phyloP scores from a whole-genome alignment of 495 filamentous ascomycete genomes.

The Apodospora peruviana region DNA sequence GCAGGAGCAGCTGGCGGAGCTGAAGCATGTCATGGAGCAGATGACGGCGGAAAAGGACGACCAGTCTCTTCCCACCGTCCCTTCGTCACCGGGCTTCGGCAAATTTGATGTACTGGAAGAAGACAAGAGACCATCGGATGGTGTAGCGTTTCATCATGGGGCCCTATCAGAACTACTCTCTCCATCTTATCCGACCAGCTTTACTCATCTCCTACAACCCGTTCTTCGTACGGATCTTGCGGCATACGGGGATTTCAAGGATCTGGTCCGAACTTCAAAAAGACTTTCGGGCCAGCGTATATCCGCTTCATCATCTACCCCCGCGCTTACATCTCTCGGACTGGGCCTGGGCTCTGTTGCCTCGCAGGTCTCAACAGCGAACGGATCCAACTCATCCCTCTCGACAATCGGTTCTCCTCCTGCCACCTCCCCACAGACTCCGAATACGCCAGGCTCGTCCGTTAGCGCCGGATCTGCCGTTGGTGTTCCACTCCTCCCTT shows the following conservation, averaged over 20 bases:
- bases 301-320: slow-evolving; percentile 6
- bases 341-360: slow-evolving; percentile 38
- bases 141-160: slow-evolving; percentile 27
- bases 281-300: slow-evolving; percentile 35
- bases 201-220: slow-evolving; percentile 74
- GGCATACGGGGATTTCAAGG: slow-evolving; percentile 79
- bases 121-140: slow-evolving; percentile 34
- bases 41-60: slow-evolving; percentile 74
- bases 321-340: slow-evolving; percentile 40
- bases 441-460: slow-evolving; percentile 45
- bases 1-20: slow-evolving; percentile 85
- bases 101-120: slow-evolving; percentile 38
- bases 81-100: slow-evolving; percentile 55
- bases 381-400: slow-evolving; percentile 38
- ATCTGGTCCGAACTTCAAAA: slow-evolving; percentile 65
- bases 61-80: slow-evolving; percentile 55
- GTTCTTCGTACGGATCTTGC: slow-evolving; percentile 76
- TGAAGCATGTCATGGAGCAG: slow-evolving; percentile 86
- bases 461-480: slow-evolving; percentile 39
- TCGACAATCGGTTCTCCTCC: slow-evolving; percentile 31
- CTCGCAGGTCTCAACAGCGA: slow-evolving; percentile 21
- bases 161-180: slow-evolving; percentile 52
- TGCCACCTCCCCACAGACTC: slow-evolving; percentile 43
- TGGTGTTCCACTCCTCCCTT: slow-evolving; percentile 24
- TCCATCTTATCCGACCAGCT: slow-evolving; percentile 78